Conservation (phyloP, 768 basidiomycete genomes). For the Tulasnella sp. region DNA sequence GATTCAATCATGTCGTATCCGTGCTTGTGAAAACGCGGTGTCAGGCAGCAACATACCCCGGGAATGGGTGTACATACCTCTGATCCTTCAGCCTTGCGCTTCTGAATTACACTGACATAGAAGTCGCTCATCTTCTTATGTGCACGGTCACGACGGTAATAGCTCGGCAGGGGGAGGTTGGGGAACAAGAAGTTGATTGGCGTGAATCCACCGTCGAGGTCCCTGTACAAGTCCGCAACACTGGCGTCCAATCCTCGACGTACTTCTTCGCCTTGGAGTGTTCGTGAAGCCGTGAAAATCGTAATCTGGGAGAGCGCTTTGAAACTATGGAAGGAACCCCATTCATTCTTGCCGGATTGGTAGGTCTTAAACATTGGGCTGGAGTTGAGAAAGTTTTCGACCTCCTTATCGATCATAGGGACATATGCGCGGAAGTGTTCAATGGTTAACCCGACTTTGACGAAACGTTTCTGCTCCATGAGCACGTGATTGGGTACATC, state of each 20-base stretch:
- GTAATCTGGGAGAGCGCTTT: constrained; percentile 75
- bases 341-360: constrained; percentile 56
- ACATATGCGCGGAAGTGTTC: constrained; percentile 83
- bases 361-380: constrained; percentile 51
- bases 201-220: constrained; percentile 92
- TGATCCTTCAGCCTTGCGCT: constrained; percentile 42
- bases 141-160: constrained; percentile 76
- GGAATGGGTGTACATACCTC: constrained; percentile 28
- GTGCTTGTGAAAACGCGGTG: constrained; percentile 32
- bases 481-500: constrained; percentile 91
- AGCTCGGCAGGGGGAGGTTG: constrained; percentile 80
- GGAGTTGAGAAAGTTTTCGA: constrained; percentile 47
- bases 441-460: constrained; percentile 87
- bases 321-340: constrained; percentile 66
- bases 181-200: constrained; percentile 94
- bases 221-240: constrained; percentile 74
- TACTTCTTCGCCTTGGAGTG: constrained; percentile 88
- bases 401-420: constrained; percentile 66
- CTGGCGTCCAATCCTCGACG: constrained; percentile 58
- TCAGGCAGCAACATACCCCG: not conserved
- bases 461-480: constrained; percentile 99
- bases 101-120: constrained; percentile 74
- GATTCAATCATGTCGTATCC: constrained; percentile 89
- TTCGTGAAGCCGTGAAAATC: constrained; percentile 86
- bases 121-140: constrained; percentile 90